Base-by-base conservation (phyloP, 2,329 filamentous ascomycete species). In the Monosporascus sp. region DNA sequence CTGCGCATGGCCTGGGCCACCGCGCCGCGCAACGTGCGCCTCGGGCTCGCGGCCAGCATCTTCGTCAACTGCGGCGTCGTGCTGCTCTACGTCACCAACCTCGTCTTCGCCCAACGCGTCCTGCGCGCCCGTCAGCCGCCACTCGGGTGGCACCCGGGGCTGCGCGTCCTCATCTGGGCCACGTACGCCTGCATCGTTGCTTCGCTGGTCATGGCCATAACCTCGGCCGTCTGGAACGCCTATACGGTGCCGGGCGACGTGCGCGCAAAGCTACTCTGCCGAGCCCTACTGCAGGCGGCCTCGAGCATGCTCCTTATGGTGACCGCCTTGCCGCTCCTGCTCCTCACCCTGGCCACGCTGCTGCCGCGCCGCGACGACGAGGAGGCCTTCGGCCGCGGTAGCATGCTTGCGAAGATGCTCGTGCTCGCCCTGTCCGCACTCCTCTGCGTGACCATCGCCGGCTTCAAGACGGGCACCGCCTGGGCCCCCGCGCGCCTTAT, bases 41-140 rank as follows among this genome's bases (percentile, higher is more conserved):
- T 74, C 16, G 58, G 70, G 24, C 65, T 74, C 19, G 62, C 67
- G 26, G 68, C 70, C 40, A 61, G 60, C 49, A 63, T 74, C 48
- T 64, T 72, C 17, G 65, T 68, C 31, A 72, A 72, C 48, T 68
- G 68, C 49, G 72, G 72, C 22, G 66, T 69, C 9, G 60, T 69
- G 6, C 51, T 71, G 14, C 35, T 72, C 19, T 73, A 71, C 48
- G 57, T 70, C 31, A 58, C 72, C 55, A 73, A 74, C 57, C 63
- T 74, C 19, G 63, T 74, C 55, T 70, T 74, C 52, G 66, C 68
- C 2, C 71, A 72, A 54, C 70, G 72, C 43, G 61, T 74, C 26
- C 56, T 73, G 3, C 70, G 72, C 45, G 68, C 71, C 2, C 65
- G 67, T 49, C 71, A 70, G 37, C 71, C 72, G 8, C 17, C 20